Evolutionary conservation across 2,329 filamentous ascomycete genomes (phyloP).

Genomic region (Nothophoma quercina): DNA sequence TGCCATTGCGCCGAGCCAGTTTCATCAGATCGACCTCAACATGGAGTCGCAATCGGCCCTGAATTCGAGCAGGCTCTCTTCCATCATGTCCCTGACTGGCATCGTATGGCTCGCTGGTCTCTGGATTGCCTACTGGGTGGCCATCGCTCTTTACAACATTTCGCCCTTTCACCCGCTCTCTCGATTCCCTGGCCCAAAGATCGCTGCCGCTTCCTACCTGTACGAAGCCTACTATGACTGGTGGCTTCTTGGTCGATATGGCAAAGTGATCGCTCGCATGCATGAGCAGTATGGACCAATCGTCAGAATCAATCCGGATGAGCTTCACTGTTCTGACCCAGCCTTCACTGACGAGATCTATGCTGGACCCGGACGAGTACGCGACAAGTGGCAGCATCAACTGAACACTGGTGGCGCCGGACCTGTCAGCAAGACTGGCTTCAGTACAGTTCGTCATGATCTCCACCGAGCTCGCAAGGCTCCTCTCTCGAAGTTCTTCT

Average conservation of each 20-base stretch:
- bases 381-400: slow-evolving; percentile 36
- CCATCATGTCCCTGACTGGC: slow-evolving; percentile 22
- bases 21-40: slow-evolving; percentile 8
- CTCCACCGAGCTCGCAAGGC: slow-evolving; percentile 42
- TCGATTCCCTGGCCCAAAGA: slow-evolving; percentile 38
- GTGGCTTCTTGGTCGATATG: slow-evolving; percentile 40
- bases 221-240: slow-evolving; percentile 44
- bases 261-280: slow-evolving; percentile 44
- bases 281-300: slow-evolving; percentile 44
- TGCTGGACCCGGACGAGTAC: slow-evolving; percentile 30
- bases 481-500: slow-evolving; percentile 49
- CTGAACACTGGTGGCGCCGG: slow-evolving; percentile 36
- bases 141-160: slow-evolving; percentile 33
- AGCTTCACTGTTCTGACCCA: slow-evolving; percentile 43
- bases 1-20: slow-evolving; percentile 1
- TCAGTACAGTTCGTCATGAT: slow-evolving; percentile 39
- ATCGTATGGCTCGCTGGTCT: slow-evolving; percentile 23
- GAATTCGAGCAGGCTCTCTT: slow-evolving; percentile 12
- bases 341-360: slow-evolving; percentile 47
- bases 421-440: slow-evolving; percentile 35
- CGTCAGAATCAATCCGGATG: slow-evolving; percentile 44
- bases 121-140: slow-evolving; percentile 30
- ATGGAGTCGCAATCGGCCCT: slow-evolving; percentile 30
- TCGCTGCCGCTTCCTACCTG: slow-evolving; percentile 36
- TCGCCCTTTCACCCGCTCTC: slow-evolving; percentile 35